Conservation (phyloP, 306 rosid genomes). For the Acacia melanoxylon region DNA sequence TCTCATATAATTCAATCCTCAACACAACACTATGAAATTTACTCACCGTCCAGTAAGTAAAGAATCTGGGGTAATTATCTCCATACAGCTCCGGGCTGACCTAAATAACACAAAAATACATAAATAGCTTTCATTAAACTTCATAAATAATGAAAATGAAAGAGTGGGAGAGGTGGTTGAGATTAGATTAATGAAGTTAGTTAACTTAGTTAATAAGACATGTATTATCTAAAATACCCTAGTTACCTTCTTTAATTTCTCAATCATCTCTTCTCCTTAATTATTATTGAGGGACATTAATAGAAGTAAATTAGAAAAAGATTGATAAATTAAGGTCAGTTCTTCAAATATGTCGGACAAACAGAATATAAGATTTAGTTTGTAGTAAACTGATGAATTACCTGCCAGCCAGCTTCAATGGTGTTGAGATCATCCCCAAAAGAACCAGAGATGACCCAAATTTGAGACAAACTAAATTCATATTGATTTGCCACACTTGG, state of each 20-base stretch:
- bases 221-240: too few relatives aligned
- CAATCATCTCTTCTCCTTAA: fast-evolving
- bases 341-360: too few relatives aligned
- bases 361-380: too few relatives aligned
- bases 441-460: constrained; percentile 98
- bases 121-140: background rate
- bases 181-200: background rate
- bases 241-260: too few relatives aligned
- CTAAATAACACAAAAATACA: constrained; percentile 39
- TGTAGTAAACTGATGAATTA: constrained; percentile 27
- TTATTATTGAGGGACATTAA: too few relatives aligned
- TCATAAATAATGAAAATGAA: background rate
- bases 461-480: constrained; percentile 95
- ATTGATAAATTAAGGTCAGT: too few relatives aligned
- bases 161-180: constrained; percentile 53
- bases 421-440: constrained; percentile 96
- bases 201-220: too few relatives aligned
- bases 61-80: constrained; percentile 87
- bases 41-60: constrained; percentile 98
- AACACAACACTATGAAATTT: background rate
- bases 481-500: constrained; percentile 79
- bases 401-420: constrained; percentile 99
- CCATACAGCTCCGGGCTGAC: constrained; percentile 98
- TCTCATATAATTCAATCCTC: background rate
- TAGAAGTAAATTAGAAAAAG: too few relatives aligned